Evolutionary conservation across 805 yeast species (phyloP).

Genomic region (Yamadazyma philogaea): DNA sequence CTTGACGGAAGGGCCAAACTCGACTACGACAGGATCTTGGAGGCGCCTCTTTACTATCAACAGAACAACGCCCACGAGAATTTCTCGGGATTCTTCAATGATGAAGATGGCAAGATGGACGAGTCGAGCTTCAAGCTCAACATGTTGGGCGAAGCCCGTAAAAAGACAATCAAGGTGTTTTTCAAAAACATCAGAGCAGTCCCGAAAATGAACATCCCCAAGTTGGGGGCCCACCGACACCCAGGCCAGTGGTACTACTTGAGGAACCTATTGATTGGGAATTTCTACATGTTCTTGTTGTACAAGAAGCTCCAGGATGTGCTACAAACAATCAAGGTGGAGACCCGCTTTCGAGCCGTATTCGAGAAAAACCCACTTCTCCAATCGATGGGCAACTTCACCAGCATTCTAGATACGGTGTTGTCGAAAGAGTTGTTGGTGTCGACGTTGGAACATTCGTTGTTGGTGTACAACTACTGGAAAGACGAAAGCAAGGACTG

Average conservation of each 20-base stretch:
- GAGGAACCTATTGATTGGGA: conserved; percentile 31
- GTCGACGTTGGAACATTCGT: conserved; percentile 25
- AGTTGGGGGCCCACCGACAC: conserved; percentile 35
- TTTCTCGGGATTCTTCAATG: conserved; percentile 23
- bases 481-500: conserved; percentile 33
- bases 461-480: conserved; percentile 34
- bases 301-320: conserved; percentile 27
- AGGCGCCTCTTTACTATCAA: conserved; percentile 29
- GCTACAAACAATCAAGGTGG: conserved; percentile 10
- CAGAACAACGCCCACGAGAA: conserved; percentile 30
- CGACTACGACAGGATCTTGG: conserved; percentile 16
- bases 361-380: conserved; percentile 6
- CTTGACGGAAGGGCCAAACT: conserved; percentile 1
- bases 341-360: conserved; percentile 10
- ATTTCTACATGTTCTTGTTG: conserved; percentile 26
- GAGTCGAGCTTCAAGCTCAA: conserved; percentile 14
- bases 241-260: conserved; percentile 41
- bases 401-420: conserved; percentile 10
- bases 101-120: conserved; percentile 18
- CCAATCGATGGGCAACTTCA: conserved; percentile 9
- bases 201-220: conserved; percentile 36
- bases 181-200: conserved; percentile 25
- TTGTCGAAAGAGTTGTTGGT: conserved; percentile 17
- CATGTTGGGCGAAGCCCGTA: conserved; percentile 20
- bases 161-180: conserved; percentile 25